Base-by-base conservation (phyloP, 305 asterid genomes). In the Petunia hybrid region DNA sequence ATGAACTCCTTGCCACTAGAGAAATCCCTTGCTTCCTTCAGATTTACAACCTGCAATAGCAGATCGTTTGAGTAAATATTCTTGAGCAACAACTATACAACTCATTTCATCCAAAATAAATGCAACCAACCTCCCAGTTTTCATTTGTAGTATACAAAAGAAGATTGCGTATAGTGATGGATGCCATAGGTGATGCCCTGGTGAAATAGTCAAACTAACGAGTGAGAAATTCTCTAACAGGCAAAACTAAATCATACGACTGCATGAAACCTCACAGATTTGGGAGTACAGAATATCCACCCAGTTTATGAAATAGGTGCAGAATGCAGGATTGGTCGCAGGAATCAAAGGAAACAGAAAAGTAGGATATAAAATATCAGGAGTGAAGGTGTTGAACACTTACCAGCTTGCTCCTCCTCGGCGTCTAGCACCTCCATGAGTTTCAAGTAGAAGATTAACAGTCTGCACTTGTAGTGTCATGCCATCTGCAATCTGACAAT, bases 151-250 rank as follows among this genome's bases (percentile, higher is more conserved):
- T 97, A 87, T 90, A 97, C 64, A 97, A 94, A 76, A 91, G 85
- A 88, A 97, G 99, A 85, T 94, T 97, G 83, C 86, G 95, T 81
- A 97, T 91, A 83, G 99, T 97, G 80, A 97, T 92, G 86, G 99
- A 94, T 61, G 98, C 98, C 97, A 97, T 94, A 8, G 99, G 99
- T 76, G 99, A 91, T 79, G 98, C 98, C 99, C 99, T 97, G 91
- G 87, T 85, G 84, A 82, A 84, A 59, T 78, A 60, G 41, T 40
- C 63, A 64, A 35, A 60, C 80, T 66, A 82, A 79, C 79, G 62
- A 84, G 83, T 60, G 67, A 64, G 79, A 77, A 80, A 60, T 12
- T 36, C 51, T 36, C 48, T 51, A 36, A 31, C n/a, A 39, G 22
- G 39, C 36, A 78, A 31, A 56, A 78, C 36, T 38, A 48, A 56